Conservation (phyloP, 176 grass and related monocot species). For the Zoysia pacifica region DNA sequence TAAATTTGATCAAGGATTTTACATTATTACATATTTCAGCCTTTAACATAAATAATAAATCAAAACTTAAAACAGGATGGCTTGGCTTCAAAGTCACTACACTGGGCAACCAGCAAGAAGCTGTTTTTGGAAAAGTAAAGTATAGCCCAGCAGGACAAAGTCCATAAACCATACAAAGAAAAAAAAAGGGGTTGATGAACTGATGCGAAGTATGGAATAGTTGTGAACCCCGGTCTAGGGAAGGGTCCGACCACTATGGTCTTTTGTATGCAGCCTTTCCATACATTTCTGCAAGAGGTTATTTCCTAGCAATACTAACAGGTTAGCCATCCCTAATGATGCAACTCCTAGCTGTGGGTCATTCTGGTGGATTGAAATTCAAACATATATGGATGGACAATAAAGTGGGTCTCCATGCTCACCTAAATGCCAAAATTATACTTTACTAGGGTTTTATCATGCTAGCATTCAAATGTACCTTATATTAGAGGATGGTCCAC, state of each 20-base stretch:
- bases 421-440: slow-evolving; percentile 23
- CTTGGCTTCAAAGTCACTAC: not conserved
- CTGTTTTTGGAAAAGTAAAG: not conserved
- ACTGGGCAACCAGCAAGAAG: not conserved
- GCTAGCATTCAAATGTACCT: slow-evolving; percentile 46
- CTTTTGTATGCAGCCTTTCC: not conserved
- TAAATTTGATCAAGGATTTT: slow-evolving; percentile 1
- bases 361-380: slow-evolving; percentile 2
- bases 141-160: not conserved
- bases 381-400: not conserved
- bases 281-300: not conserved
- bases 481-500: slow-evolving; percentile 45
- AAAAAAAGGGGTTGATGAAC: not conserved
- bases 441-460: not conserved
- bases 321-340: not conserved
- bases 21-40: not conserved
- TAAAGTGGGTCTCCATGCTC: not conserved
- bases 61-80: not conserved
- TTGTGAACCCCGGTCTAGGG: not conserved
- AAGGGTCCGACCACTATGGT: not conserved
- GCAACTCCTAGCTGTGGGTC: not conserved
- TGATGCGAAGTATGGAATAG: not conserved
- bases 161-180: not conserved
- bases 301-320: slow-evolving; percentile 17
- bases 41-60: not conserved